Base-by-base conservation (phyloP, 2,329 filamentous ascomycete species). In the Colletotrichum tropicale region DNA sequence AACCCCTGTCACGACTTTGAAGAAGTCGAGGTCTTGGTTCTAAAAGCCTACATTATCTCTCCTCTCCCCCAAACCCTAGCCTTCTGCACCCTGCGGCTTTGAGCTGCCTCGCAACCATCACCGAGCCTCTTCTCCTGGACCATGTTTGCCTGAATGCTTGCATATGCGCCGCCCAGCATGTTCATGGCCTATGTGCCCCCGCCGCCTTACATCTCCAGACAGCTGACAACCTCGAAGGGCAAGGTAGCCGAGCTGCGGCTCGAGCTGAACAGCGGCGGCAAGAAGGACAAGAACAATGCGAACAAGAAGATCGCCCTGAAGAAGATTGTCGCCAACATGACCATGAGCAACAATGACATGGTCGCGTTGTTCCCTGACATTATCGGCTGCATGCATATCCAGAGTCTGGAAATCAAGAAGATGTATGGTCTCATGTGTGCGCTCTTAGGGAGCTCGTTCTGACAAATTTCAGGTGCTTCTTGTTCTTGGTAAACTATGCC, bases 311-410 rank as follows among this genome's bases (percentile, higher is more conserved):
- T 98, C 83, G 96, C 97, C 13, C 90, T 99, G 78, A 99, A 99
- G 91, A 98, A 98, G 90, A 98, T 99, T 80, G 97, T 99, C 81
- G 97, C 97, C 84, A 99, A 99, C 84, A 99, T 99, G 97, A 99
- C 97, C 78, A 99, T 99, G 97, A 98, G 96, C 91, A 99, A 99
- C 87, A 99, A 98, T 83, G 97, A 99, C 85, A 99, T 99, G 97
- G 94, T 98, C 71, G 96, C 95, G 52, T 89, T 99, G 68, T 99
- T 99, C 81, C 96, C 96, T 21, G 97, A 99, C 83, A 94, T 99
- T 76, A 95, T 99, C 80, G 93, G 90, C 77, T 98, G 96, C 89
- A 99, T 99, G 97, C 93, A 95, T 80, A 95, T 99, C 77, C 94
- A 93, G 68, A 98, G 94, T 81, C 88, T 99, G 84, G 97, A 99